phyloP scores from a whole-genome alignment of 208 protist species.

The Lotmaria passim region DNA sequence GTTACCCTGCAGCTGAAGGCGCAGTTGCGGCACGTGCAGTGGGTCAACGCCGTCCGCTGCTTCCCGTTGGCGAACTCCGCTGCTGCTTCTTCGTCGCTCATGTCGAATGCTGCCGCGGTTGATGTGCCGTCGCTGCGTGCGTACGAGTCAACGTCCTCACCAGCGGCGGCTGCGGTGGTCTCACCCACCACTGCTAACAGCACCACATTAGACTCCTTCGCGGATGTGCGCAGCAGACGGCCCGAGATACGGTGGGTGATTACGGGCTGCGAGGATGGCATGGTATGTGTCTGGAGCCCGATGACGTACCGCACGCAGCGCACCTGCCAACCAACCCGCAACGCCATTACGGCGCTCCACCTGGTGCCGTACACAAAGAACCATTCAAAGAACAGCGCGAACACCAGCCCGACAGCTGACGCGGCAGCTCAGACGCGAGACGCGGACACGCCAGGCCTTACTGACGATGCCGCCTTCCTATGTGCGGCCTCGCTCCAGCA shows the following conservation, averaged over 20 bases:
- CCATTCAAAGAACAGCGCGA: neutral
- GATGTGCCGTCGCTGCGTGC: neutral
- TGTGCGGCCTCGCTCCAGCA: conserved; percentile 41
- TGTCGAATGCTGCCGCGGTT: neutral
- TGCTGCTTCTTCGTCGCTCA: neutral
- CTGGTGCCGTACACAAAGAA: conserved; percentile 7
- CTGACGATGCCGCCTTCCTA: conserved; percentile 20
- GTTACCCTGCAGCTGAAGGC: conserved; percentile 29
- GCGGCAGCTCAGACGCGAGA: neutral
- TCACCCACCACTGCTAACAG: neutral
- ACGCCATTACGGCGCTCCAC: conserved; percentile 38
- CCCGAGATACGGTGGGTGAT: conserved; percentile 34
- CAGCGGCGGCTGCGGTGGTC: no score
- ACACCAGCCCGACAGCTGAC: neutral
- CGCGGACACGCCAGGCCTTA: neutral
- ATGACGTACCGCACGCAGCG: conserved; percentile 42
- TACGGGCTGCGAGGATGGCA: conserved; percentile 51
- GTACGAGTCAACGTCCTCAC: neutral
- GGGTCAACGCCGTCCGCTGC: conserved; percentile 58
- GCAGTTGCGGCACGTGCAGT: conserved; percentile 35
- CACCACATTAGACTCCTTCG: neutral
- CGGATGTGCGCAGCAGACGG: neutral
- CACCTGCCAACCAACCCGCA: conserved; percentile 18
- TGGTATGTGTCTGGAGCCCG: conserved; percentile 42
- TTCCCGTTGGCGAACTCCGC: conserved; percentile 41